A percentile compares a stretch with the other conserved stretches of the same genome.
Conservation (phyloP, 257 asterid genomes). For the Solanum sejunctum region DNA sequence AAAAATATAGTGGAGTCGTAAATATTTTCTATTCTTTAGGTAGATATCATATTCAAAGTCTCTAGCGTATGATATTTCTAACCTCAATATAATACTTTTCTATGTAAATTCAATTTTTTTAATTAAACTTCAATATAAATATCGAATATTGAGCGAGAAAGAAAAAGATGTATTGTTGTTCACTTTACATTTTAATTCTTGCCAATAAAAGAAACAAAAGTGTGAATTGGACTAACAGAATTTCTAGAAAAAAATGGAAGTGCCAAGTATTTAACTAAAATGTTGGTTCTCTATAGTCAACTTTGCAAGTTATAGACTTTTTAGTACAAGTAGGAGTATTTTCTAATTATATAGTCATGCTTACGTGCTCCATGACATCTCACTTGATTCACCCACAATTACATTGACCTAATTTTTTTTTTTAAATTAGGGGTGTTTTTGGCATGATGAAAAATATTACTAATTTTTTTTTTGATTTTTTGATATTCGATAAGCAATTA, state of each 20-base stretch:
- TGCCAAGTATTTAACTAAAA: background rate
- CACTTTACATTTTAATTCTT: background rate
- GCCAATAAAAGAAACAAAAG: background rate
- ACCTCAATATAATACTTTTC: background rate
- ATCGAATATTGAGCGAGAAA: background rate
- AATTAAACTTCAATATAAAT: background rate
- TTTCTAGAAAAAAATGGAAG: background rate
- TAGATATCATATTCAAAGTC: too few relatives aligned
- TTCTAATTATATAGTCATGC: background rate
- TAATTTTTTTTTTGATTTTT: background rate
- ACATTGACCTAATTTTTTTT: background rate
- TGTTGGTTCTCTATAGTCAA: background rate
- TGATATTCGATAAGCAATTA: background rate
- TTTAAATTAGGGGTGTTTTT: background rate
- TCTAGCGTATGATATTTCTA: too few relatives aligned
- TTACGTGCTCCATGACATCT: constrained; percentile 4
- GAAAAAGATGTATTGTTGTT: background rate
- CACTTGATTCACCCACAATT: background rate
- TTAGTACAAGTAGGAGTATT: background rate
- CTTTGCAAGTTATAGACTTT: background rate
- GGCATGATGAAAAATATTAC: background rate
- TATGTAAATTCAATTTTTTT: background rate
- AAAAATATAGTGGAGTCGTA: too few relatives aligned
- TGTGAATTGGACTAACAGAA: background rate
- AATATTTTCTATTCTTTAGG: too few relatives aligned